Evolutionary conservation across 1,139 yeast species (phyloP).

Genomic region (Eremothecium gossypii): DNA sequence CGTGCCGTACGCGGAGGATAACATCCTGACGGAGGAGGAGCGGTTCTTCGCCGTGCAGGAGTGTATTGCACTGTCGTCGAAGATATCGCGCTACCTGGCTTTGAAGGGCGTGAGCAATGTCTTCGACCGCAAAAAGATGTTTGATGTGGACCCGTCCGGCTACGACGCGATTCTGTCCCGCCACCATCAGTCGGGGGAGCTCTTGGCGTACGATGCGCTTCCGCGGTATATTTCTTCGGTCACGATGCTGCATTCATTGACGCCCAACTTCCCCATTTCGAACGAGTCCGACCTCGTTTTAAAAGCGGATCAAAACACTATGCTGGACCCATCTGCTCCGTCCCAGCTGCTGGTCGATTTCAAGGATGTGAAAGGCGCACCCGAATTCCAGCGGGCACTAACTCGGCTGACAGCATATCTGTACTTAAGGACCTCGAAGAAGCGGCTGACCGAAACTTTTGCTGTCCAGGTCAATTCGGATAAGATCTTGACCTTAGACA

Average conservation of each 20-base stretch:
- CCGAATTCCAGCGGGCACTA: slow-evolving; percentile 55
- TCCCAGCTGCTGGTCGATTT: slow-evolving; percentile 77
- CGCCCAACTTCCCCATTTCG: slow-evolving; percentile 59
- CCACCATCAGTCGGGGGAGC: slow-evolving; percentile 52
- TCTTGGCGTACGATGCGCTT: slow-evolving; percentile 37
- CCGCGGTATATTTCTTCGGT: slow-evolving; percentile 60
- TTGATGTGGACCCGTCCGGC: slow-evolving; percentile 53
- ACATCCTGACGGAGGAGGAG: slow-evolving; percentile 55
- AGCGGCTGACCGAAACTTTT: slow-evolving; percentile 72
- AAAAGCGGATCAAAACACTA: slow-evolving; percentile 38
- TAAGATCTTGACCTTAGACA: slow-evolving; percentile 52
- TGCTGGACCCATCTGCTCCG: slow-evolving; percentile 47
- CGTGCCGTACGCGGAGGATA: slow-evolving; percentile 42
- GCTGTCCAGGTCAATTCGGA: slow-evolving; percentile 56
- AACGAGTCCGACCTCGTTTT: slow-evolving; percentile 32
- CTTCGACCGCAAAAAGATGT: slow-evolving; percentile 19
- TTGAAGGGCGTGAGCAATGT: slow-evolving; percentile 32
- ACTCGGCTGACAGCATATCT: slow-evolving; percentile 65
- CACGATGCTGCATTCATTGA: slow-evolving; percentile 63
- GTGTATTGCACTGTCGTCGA: slow-evolving; percentile 52
- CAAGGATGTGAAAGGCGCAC: slow-evolving; percentile 54
- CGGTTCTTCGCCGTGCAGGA: slow-evolving; percentile 44
- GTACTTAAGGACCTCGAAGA: slow-evolving; percentile 57
- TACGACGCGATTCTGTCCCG: slow-evolving; percentile 64
- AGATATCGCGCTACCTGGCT: slow-evolving; percentile 57